These are phyloP conservation scores for Cryptosporidium baileyi DNA, from an alignment of 169 alveolate genomes.

Conservation along the genomic window DNA sequence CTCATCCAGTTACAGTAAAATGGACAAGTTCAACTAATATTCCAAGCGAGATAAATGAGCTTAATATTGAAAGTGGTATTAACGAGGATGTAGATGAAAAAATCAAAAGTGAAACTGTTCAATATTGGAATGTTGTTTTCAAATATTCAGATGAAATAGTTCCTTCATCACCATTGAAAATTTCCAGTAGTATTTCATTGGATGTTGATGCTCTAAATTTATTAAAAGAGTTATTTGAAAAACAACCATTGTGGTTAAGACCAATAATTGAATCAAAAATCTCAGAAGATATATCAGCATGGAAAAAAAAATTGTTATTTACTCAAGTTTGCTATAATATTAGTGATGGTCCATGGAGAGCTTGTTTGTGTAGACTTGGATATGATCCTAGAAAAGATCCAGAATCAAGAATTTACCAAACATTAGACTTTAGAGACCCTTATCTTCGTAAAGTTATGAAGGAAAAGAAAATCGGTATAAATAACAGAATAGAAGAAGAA, in stretches of 20 bases:
- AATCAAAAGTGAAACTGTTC: background rate
- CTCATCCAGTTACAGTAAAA: constrained; percentile 32
- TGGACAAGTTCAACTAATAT: constrained; percentile 1
- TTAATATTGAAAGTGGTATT: background rate
- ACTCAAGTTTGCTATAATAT: constrained; percentile 76
- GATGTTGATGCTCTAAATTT: constrained; percentile 47
- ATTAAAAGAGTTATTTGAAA: constrained; percentile 59
- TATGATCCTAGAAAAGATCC: constrained; percentile 77
- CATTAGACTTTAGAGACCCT: constrained; percentile 75
- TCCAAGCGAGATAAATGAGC: background rate
- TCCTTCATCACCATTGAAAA: constrained; percentile 41
- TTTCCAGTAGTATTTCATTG: constrained; percentile 19
- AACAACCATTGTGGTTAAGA: constrained; percentile 77
- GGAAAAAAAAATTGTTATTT: constrained; percentile 74
- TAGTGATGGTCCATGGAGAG: constrained; percentile 79
- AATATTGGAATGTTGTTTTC: constrained; percentile 46
- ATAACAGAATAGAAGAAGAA: constrained; percentile 26
- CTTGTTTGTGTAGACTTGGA: constrained; percentile 76
- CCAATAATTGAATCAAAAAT: constrained; percentile 72
- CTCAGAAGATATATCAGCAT: constrained; percentile 71
- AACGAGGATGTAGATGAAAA: constrained; percentile 13
- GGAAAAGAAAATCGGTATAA: constrained; percentile 51
- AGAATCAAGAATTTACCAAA: constrained; percentile 75
- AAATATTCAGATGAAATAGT: constrained; percentile 28
- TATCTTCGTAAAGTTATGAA: constrained; percentile 70